These are phyloP conservation scores for Calonectria crousiana DNA, from an alignment of 2,329 filamentous ascomycete genomes.

Conservation along the genomic window DNA sequence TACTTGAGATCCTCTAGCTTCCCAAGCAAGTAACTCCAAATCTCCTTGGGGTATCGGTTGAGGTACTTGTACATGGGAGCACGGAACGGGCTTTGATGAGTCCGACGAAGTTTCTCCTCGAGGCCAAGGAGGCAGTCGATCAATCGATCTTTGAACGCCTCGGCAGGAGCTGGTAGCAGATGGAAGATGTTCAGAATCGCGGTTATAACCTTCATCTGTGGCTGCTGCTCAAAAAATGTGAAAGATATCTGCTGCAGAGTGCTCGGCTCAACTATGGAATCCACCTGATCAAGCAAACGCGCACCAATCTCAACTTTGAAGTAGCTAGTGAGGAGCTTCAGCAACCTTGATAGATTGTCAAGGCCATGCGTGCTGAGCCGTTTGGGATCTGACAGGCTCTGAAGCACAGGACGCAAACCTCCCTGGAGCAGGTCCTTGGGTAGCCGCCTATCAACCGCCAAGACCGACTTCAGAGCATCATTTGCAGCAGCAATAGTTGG, in stretches of 20 bases:
- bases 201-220: conserved; percentile 93
- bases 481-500: conserved; percentile 96
- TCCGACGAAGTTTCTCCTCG: conserved; percentile 86
- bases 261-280: conserved; percentile 84
- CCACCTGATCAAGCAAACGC: conserved; percentile 93
- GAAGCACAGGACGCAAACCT: conserved; percentile 92
- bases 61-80: conserved; percentile 92
- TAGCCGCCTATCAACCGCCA: conserved; percentile 89
- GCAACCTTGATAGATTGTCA: conserved; percentile 88
- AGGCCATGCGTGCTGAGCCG: conserved; percentile 89
- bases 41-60: conserved; percentile 90
- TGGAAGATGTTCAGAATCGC: conserved; percentile 98
- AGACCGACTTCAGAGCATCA: conserved; percentile 86
- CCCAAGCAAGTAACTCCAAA: conserved; percentile 83
- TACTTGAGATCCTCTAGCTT: conserved; percentile 88
- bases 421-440: conserved; percentile 96
- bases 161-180: conserved; percentile 89
- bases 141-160: conserved; percentile 89
- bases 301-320: conserved; percentile 99
- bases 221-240: conserved; percentile 91
- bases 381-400: conserved; percentile 94
- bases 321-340: conserved; percentile 95
- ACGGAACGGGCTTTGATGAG: conserved; percentile 91
- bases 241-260: conserved; percentile 92
- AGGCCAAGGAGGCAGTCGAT: conserved; percentile 92